phyloP scores from a whole-genome alignment of 306 rosid genomes.

The Gynostemma pentaphyllum region DNA sequence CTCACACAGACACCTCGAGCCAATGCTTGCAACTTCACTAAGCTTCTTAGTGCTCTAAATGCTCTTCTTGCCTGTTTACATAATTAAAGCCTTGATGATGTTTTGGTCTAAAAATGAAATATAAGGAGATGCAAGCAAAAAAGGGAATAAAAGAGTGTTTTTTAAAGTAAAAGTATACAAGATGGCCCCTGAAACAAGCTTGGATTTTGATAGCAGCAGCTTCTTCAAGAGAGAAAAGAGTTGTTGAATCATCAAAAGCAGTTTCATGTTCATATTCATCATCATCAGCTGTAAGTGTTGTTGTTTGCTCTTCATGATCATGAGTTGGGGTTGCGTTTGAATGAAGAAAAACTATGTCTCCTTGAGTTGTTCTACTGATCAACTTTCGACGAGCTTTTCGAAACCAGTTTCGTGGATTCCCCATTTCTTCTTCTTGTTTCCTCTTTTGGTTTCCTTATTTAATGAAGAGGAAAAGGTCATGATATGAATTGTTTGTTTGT shows the following conservation, averaged over 20 bases:
- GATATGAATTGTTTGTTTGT: not conserved
- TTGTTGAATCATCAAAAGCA: constrained; percentile 3
- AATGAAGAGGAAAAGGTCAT: not conserved
- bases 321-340: constrained; percentile 14
- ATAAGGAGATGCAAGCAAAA: not conserved
- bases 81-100: not conserved
- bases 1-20: constrained; percentile 54
- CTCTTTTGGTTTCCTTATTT: not conserved
- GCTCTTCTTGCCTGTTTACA: constrained; percentile 65
- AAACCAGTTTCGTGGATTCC: constrained; percentile 36
- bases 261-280: constrained; percentile 6
- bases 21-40: constrained; percentile 86
- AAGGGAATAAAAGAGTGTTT: not conserved
- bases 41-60: constrained; percentile 46
- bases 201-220: constrained; percentile 62
- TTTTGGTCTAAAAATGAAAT: not conserved
- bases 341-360: constrained; percentile 21
- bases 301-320: constrained; percentile 9
- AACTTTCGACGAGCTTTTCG: constrained; percentile 28
- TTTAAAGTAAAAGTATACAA: constrained; percentile 28
- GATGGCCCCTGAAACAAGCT: constrained; percentile 76
- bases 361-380: constrained; percentile 18
- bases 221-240: constrained; percentile 21
- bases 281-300: constrained; percentile 11
- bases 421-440: constrained; percentile 20